Conservation (phyloP, 768 basidiomycete genomes). For the Phaffia tasmanica region DNA sequence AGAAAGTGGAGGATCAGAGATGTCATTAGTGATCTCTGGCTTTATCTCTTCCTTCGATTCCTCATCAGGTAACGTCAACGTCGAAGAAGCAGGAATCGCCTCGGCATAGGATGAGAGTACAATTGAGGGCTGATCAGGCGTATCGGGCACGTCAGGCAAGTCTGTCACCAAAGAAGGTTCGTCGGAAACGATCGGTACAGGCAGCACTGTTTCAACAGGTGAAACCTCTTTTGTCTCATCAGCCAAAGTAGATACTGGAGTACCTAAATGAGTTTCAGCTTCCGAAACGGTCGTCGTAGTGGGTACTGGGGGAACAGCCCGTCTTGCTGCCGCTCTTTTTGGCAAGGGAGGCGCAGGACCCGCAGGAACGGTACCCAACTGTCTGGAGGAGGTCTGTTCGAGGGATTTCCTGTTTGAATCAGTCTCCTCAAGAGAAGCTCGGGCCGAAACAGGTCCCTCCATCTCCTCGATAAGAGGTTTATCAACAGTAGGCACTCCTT, state of each 20-base stretch:
- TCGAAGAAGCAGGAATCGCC: neutral
- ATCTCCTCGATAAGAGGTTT: neutral
- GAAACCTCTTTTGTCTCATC: neutral
- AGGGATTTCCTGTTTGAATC: constrained; percentile 1
- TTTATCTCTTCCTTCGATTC: neutral
- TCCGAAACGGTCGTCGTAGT: neutral
- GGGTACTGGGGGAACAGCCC: constrained; percentile 9
- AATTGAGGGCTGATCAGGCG: neutral
- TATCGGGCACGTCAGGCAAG: neutral
- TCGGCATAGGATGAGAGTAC: too few species aligned
- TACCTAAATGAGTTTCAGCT: neutral
- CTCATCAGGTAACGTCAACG: neutral
- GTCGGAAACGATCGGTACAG: neutral
- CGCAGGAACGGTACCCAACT: neutral
- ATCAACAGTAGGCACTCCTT: neutral
- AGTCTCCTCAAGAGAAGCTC: neutral
- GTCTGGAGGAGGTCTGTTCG: neutral
- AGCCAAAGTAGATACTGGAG: neutral
- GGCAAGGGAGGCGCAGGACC: constrained; percentile 19
- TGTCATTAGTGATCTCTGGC: neutral
- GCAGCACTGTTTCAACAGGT: neutral
- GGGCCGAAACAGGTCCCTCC: neutral
- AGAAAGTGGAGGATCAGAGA: neutral
- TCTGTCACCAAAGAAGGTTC: neutral
- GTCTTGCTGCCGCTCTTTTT: constrained; percentile 15